Evolutionary conservation across 2,329 filamentous ascomycete genomes (phyloP), one percentile per base, ranked within the genome.

Genomic region (Bipolaris cookei): DNA sequence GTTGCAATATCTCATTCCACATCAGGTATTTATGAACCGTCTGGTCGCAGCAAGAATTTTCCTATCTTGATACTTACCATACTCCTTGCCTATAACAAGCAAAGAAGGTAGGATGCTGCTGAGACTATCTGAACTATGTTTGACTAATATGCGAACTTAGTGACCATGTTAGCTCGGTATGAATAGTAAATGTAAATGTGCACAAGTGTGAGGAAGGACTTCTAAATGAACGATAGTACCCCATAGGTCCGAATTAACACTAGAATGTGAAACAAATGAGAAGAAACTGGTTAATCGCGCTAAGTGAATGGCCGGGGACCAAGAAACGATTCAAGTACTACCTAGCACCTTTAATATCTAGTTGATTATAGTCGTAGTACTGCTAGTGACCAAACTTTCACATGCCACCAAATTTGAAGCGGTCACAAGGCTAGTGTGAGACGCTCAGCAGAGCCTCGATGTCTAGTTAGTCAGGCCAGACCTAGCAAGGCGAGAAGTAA

Each of bases 361-460:
- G 39, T 25, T 16, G 41, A n/a, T 2, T 7, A 13, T 16, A 14
- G 8, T 14, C 7, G 25, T 44, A 18, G 16, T 16, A 45, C 8
- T 21, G 11, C 39, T 25, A 6, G 16, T 18, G 16, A 11, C 21
- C 34, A 35, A 32, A 48, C 34, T 48, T 48, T 48, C 34, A 48
- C 45, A 38, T 48, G 34, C 14, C 5, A 20, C 21, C 34, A 4
- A n/a, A 10, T 13, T 16, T 18, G 34, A 11, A 34, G 18, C 42
- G 4, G 8, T 32, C 10, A 23, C 23, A 10, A 30, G 45, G 10
- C 34, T 48, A 38, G 34, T 48, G 3, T 38, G 32, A 37, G 20
- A 34, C 32, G 14, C 32, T 13, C 34, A 16, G 32, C 45, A 48
- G 45, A 48, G 45, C 45, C 45, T 48, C 45, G 18, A 11, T 28